Base-by-base conservation (phyloP, 495 filamentous ascomycete species). In the Penicillium flavigenum region DNA sequence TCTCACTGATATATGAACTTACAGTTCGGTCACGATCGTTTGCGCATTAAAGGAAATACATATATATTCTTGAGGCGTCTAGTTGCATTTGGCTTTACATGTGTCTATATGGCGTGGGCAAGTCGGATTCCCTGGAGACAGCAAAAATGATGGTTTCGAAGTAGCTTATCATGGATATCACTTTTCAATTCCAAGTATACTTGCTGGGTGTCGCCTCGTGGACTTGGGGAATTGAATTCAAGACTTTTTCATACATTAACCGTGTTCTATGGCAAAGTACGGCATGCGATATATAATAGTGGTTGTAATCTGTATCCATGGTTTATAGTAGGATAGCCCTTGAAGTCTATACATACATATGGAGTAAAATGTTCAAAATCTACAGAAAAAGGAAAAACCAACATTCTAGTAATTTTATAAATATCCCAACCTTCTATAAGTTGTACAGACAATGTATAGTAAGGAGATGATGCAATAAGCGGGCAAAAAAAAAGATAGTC, bases 401-500 rank as follows among this genome's bases (percentile, higher is more conserved):
- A 26, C 5, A 26, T 26, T 29, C 27, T 29, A 8, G 7, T 29
- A 29, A 29, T 34, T 32, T 32, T 32, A 34, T 17, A 17, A 39
- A 39, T 9, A 39, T 39, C 7, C 36, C 6, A 17, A n/a, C n/a
- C 36, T 39, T 39, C 36, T 39, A 44, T 24, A 44, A 44, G 42
- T 24, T 44, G 11, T 14, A 12, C 19, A 44, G 8, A 10, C 11
- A 32, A 3, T 19, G 31, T 17, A 46, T 32, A 54, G 39, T 34
- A 38, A 12, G 29, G 29, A 19, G 29, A 61, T 63, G 57, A 63
- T 66, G 54, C 58, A 63, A 63, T 44, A 16, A 19, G 52, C 51
- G 51, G 51, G 29, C 46, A 26, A 43, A 43, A 41, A 36, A 61
- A 62, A 61, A 59, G 29, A 51, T 2, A 48, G 57, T 56, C 47